Percentiles rank a stretch among this genome's conserved stretches.
Conservation (phyloP, 768 basidiomycete genomes). For the Tylopilus balloui region DNA sequence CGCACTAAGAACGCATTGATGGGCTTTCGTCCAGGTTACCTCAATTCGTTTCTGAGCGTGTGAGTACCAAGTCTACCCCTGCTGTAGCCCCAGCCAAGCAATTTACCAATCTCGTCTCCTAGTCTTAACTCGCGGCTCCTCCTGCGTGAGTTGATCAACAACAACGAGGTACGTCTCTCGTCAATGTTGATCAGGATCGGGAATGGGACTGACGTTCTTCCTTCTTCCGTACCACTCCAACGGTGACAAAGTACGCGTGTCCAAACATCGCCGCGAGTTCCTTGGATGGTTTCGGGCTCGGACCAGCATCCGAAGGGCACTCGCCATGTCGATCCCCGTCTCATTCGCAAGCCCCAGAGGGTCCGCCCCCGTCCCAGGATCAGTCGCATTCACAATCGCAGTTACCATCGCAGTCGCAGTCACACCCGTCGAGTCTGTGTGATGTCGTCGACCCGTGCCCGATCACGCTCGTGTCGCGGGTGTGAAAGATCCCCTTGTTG, state of each 20-base stretch:
- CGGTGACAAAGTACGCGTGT: conserved; percentile 18
- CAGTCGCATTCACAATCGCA: not conserved
- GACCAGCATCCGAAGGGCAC: conserved; percentile 7
- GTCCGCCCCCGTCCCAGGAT: not conserved
- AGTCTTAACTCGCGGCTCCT: conserved; percentile 30
- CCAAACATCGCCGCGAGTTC: conserved; percentile 24
- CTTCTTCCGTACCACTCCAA: not conserved
- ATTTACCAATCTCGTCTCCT: not conserved
- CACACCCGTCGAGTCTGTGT: not conserved
- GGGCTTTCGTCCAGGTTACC: conserved; percentile 25
- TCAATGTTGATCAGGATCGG: not conserved
- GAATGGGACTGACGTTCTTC: not conserved
- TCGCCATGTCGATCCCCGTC: conserved; percentile 10
- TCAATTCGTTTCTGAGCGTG: conserved; percentile 38
- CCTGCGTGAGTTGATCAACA: conserved; percentile 26
- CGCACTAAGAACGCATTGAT: not conserved
- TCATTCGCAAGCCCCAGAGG: not conserved
- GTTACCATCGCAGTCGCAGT: not conserved
- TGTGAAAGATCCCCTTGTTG: not conserved
- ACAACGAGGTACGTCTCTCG: conserved; percentile 20
- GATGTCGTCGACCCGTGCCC: conserved; percentile 7
- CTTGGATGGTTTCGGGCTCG: conserved; percentile 16
- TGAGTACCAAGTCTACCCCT: conserved; percentile 10
- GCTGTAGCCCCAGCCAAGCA: not conserved
- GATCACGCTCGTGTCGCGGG: conserved; percentile 15